Evolutionary conservation across 2,329 filamentous ascomycete species (phyloP).

Genomic region (Aspergillus thermomutatus): DNA sequence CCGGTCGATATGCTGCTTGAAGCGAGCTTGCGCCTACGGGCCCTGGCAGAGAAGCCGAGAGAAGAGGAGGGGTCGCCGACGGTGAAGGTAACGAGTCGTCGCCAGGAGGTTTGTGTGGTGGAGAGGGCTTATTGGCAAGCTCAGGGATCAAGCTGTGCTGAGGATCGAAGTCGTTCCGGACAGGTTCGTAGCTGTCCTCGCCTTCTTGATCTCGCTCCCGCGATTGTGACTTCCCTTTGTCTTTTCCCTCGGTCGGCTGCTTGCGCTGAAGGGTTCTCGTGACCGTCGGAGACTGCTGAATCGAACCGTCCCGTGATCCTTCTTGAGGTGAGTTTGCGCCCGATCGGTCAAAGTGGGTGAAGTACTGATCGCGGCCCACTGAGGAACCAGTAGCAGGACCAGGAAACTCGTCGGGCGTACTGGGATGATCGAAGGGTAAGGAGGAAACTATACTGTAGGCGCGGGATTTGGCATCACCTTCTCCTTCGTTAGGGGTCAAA

Average conservation of each 20-base stretch:
- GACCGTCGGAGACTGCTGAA: neutral
- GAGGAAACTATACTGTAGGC: slow-evolving; percentile 25
- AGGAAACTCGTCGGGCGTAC: slow-evolving; percentile 15
- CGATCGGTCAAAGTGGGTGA: neutral
- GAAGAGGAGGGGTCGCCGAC: slow-evolving; percentile 17
- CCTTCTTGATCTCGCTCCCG: neutral
- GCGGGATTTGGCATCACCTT: slow-evolving; percentile 17
- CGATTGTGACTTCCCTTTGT: neutral
- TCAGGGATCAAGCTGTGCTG: slow-evolving; percentile 13
- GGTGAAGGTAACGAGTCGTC: slow-evolving; percentile 17
- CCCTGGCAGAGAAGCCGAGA: slow-evolving; percentile 13
- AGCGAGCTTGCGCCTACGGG: slow-evolving; percentile 20
- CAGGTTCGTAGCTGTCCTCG: slow-evolving; percentile 9
- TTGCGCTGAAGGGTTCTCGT: neutral
- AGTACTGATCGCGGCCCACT: slow-evolving; percentile 6
- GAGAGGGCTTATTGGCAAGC: slow-evolving; percentile 14
- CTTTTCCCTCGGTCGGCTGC: neutral
- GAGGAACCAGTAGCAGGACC: slow-evolving; percentile 9
- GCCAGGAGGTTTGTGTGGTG: slow-evolving; percentile 22
- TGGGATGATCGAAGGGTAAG: slow-evolving; percentile 13
- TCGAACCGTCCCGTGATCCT: neutral
- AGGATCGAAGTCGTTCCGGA: slow-evolving; percentile 8
- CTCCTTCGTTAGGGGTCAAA: slow-evolving; percentile 15
- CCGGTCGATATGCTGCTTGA: slow-evolving; percentile 16
- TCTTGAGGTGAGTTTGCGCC: neutral